Percentiles rank a stretch among this genome's conserved stretches.
Conservation (phyloP, 2,329 filamentous ascomycete species). For the Oidium heveae region DNA sequence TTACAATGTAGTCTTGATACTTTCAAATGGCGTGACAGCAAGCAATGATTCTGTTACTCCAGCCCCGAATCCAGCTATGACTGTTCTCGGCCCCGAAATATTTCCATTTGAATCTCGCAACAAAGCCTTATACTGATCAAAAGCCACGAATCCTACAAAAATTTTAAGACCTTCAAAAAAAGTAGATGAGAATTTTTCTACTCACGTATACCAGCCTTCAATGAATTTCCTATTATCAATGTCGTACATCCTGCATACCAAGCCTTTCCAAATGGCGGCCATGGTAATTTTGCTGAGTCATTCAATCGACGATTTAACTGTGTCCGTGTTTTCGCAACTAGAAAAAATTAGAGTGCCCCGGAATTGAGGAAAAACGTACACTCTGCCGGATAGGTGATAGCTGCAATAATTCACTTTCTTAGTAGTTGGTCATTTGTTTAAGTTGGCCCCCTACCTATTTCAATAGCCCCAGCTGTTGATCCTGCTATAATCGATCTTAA, state of each 20-base stretch:
- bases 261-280: constrained; percentile 76
- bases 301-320: constrained; percentile 74
- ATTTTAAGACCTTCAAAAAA: not conserved
- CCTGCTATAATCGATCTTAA: constrained; percentile 80
- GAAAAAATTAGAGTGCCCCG: not conserved
- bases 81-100: constrained; percentile 70
- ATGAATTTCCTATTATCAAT: constrained; percentile 82
- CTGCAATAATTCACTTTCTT: constrained; percentile 15
- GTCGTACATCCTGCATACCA: constrained; percentile 99
- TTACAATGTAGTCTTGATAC: constrained; percentile 85
- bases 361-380: constrained; percentile 26
- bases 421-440: constrained; percentile 1
- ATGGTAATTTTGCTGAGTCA: constrained; percentile 68
- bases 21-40: constrained; percentile 90
- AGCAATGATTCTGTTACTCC: constrained; percentile 83
- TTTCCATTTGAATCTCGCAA: constrained; percentile 67
- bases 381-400: constrained; percentile 85
- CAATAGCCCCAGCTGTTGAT: constrained; percentile 76
- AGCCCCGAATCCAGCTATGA: constrained; percentile 80
- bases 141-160: constrained; percentile 66
- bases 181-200: not conserved
- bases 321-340: constrained; percentile 70
- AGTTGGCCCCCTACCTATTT: constrained; percentile 41
- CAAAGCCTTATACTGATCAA: constrained; percentile 75
- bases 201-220: constrained; percentile 80